phyloP scores from a whole-genome alignment of 2,329 filamentous ascomycete genomes.

The Venturia pyrina region DNA sequence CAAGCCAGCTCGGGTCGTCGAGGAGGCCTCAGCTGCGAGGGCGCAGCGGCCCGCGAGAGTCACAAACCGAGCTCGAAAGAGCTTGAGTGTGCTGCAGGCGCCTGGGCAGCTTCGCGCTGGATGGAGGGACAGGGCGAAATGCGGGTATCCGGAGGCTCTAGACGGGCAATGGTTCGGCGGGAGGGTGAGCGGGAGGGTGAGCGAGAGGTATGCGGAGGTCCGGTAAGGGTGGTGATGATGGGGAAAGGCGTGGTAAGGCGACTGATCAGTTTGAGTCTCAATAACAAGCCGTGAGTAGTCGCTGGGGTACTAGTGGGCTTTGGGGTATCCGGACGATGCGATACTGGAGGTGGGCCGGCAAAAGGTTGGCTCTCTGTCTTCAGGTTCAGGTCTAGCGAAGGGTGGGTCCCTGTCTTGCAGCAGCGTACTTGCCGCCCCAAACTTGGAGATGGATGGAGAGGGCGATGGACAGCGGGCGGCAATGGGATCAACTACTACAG shows the following conservation, averaged over 20 bases:
- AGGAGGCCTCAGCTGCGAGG: constrained; percentile 8
- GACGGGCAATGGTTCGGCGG: neutral
- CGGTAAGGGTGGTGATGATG: neutral
- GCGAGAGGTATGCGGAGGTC: neutral
- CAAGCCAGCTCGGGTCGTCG: neutral
- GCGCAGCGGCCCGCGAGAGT: constrained; percentile 10
- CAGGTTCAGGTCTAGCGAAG: neutral
- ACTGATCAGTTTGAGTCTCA: neutral
- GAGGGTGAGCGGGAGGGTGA: neutral
- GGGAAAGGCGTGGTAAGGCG: neutral
- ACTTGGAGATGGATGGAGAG: neutral
- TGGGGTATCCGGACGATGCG: neutral
- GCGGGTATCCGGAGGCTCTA: neutral
- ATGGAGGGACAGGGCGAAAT: neutral
- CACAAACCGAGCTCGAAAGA: constrained; percentile 6
- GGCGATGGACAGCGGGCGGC: neutral
- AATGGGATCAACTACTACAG: neutral
- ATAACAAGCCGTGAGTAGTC: neutral
- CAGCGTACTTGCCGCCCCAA: neutral
- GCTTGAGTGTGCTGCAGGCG: neutral
- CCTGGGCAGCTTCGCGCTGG: neutral
- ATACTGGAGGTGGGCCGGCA: neutral
- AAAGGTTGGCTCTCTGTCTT: neutral
- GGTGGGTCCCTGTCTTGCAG: constrained; percentile 4
- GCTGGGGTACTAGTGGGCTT: neutral